Evolutionary conservation across 1,284 basidiomycete genomes (phyloP).

Genomic region (Fomitopsis palustris): DNA sequence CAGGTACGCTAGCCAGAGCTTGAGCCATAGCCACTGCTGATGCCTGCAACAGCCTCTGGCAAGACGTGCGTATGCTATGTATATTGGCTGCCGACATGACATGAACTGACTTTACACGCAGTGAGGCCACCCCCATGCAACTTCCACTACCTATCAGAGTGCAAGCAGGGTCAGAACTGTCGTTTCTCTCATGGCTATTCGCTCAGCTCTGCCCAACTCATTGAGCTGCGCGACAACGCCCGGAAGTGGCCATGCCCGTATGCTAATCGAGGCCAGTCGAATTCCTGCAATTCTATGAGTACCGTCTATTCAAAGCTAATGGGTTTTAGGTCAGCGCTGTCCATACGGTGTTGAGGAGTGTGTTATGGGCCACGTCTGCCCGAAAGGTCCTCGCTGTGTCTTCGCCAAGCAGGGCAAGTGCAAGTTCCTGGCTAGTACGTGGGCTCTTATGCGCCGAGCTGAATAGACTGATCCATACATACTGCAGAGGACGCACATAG

Average conservation of each 20-base stretch:
- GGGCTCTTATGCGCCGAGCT: background rate
- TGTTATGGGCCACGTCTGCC: constrained; percentile 32
- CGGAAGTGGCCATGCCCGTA: constrained; percentile 37
- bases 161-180: constrained; percentile 34
- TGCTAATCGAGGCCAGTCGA: constrained; percentile 29
- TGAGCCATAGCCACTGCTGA: background rate
- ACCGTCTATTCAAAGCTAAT: background rate
- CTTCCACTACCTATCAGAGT: constrained; percentile 36
- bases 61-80: constrained; percentile 25
- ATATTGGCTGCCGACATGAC: background rate
- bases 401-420: constrained; percentile 32
- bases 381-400: constrained; percentile 30
- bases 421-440: constrained; percentile 34
- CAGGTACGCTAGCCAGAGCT: background rate
- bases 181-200: constrained; percentile 38
- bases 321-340: constrained; percentile 27
- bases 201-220: constrained; percentile 30
- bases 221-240: constrained; percentile 33
- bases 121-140: constrained; percentile 41
- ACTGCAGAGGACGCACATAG: constrained; percentile 19
- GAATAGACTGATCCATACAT: background rate
- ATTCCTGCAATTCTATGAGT: background rate
- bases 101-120: constrained; percentile 9
- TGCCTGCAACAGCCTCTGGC: constrained; percentile 25
- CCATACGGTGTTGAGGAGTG: constrained; percentile 26